Evolutionary conservation across 495 filamentous ascomycete species (phyloP).

Genomic region (Aspergillus baeticus): DNA sequence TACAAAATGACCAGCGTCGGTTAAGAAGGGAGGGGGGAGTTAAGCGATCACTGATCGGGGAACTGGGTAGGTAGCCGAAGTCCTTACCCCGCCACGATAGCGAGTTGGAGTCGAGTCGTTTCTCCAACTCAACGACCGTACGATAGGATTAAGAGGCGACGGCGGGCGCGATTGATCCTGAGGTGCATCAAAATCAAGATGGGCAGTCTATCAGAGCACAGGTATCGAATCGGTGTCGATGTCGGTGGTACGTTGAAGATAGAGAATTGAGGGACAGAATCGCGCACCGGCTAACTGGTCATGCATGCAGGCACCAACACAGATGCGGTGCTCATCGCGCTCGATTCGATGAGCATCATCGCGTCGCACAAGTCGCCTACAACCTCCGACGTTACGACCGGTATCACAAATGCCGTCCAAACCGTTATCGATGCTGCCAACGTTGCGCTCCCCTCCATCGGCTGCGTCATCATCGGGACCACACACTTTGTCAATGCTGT

Average conservation of each 20-base stretch:
- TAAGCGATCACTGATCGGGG: slow-evolving; percentile 2
- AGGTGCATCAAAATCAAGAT: background rate
- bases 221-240: slow-evolving; percentile 26
- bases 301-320: slow-evolving; percentile 55
- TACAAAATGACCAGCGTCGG: background rate
- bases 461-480: slow-evolving; percentile 60
- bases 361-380: slow-evolving; percentile 58
- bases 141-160: too few relatives aligned
- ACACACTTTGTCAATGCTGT: slow-evolving; percentile 66
- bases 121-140: background rate
- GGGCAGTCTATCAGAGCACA: slow-evolving; percentile 3
- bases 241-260: slow-evolving; percentile 18
- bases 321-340: slow-evolving; percentile 53
- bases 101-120: too few relatives aligned
- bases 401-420: slow-evolving; percentile 52
- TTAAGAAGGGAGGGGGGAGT: background rate
- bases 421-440: slow-evolving; percentile 40
- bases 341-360: slow-evolving; percentile 49
- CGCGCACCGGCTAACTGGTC: background rate
- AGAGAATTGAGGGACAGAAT: too few relatives aligned
- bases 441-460: slow-evolving; percentile 41
- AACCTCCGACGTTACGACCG: slow-evolving; percentile 54
- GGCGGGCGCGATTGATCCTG: background rate
- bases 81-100: background rate
- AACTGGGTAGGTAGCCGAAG: background rate